Evolutionary conservation across 257 asterid genomes (phyloP).

Genomic region (Marsdenia floribunda): DNA sequence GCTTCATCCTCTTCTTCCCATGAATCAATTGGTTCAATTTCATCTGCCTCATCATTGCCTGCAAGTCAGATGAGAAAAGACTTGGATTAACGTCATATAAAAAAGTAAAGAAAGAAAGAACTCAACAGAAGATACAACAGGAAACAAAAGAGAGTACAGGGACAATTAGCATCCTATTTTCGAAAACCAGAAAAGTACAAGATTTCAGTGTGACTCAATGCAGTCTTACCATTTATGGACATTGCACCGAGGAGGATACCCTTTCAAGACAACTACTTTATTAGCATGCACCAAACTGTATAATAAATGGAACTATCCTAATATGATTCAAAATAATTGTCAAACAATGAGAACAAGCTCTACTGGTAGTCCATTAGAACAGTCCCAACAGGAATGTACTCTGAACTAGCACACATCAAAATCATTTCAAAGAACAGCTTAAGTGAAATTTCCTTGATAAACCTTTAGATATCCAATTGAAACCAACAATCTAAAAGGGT

Average conservation of each 20-base stretch:
- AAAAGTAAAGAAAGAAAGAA: not conserved
- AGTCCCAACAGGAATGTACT: too few species aligned
- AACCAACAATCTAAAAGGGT: not conserved
- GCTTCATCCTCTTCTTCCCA: constrained; percentile 95
- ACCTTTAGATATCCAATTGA: not conserved
- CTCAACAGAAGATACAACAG: not conserved
- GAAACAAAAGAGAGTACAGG: not conserved
- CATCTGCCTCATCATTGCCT: constrained; percentile 42
- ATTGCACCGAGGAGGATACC: not conserved
- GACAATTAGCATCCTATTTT: not conserved
- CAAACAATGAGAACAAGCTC: not conserved
- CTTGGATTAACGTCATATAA: not conserved
- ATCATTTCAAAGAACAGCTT: not conserved
- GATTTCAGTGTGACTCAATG: not conserved
- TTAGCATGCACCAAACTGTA: not conserved
- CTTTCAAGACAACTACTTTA: not conserved
- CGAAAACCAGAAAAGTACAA: not conserved
- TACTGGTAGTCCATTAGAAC: not conserved
- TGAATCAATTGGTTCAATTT: constrained; percentile 68
- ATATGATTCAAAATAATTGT: not conserved
- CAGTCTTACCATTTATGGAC: not conserved
- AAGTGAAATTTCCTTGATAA: too few species aligned
- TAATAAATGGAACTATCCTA: not conserved
- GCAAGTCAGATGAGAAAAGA: constrained; percentile 15
- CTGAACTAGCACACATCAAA: not conserved